phyloP scores from a whole-genome alignment of 2,329 filamentous ascomycete genomes.

The Cladosporium cucumerinum region DNA sequence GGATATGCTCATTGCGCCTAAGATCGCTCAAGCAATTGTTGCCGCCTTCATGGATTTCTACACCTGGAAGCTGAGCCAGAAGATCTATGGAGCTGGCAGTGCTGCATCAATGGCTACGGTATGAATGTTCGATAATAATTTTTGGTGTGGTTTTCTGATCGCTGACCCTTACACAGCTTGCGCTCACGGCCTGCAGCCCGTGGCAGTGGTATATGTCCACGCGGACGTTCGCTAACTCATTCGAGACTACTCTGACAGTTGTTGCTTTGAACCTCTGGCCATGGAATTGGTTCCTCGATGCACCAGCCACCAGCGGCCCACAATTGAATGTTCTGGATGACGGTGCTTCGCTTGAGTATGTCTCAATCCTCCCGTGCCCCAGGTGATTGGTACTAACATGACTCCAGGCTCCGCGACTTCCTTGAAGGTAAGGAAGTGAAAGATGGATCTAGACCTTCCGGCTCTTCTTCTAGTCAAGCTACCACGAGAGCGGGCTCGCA shows the following conservation, averaged over 20 bases:
- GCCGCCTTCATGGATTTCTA: constrained; percentile 80
- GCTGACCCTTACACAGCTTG: constrained; percentile 51
- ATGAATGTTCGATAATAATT: no score
- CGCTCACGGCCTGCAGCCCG: constrained; percentile 69
- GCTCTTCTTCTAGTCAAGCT: not conserved
- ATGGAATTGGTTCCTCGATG: constrained; percentile 55
- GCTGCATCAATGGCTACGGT: constrained; percentile 63
- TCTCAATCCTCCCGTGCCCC: not conserved
- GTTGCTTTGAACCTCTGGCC: constrained; percentile 81
- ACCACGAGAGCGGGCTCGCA: not conserved
- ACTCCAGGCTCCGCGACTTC: constrained; percentile 6
- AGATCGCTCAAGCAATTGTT: constrained; percentile 70
- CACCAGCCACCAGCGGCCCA: not conserved
- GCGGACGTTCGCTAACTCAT: constrained; percentile 86
- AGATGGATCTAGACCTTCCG: not conserved
- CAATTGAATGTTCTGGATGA: not conserved
- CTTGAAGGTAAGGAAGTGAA: constrained; percentile 9
- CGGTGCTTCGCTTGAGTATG: constrained; percentile 1
- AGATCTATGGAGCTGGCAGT: constrained; percentile 65
- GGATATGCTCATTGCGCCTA: constrained; percentile 69
- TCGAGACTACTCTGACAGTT: constrained; percentile 85
- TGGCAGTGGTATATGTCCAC: constrained; percentile 98
- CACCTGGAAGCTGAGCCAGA: constrained; percentile 77
- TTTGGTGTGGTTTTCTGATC: no score
- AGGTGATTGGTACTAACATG: not conserved